A percentile compares a stretch with the other conserved stretches of the same genome.
Conservation (phyloP, 1,139 yeast species). For the Yamadazyma mexicana region DNA sequence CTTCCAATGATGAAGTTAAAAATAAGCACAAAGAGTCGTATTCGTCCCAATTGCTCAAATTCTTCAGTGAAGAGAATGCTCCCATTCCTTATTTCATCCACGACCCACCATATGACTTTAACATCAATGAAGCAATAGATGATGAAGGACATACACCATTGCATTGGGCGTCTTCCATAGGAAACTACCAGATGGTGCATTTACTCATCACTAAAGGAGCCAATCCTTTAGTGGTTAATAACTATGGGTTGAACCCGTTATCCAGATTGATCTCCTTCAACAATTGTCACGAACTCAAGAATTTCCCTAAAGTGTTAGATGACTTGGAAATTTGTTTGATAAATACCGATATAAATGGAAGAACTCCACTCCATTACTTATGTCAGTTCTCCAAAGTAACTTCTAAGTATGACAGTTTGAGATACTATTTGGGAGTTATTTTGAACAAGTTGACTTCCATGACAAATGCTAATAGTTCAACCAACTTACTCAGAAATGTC, state of each 20-base stretch:
- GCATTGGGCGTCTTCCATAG: constrained; percentile 97
- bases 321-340: constrained; percentile 68
- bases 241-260: constrained; percentile 79
- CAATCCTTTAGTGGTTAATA: constrained; percentile 70
- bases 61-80: constrained; percentile 66
- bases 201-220: constrained; percentile 73
- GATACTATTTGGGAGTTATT: constrained; percentile 39
- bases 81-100: constrained; percentile 73
- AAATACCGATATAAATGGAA: constrained; percentile 69
- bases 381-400: constrained; percentile 59
- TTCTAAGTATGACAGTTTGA: constrained; percentile 46
- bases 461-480: constrained; percentile 28
- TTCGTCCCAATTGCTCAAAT: constrained; percentile 55
- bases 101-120: constrained; percentile 76
- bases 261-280: constrained; percentile 84
- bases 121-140: constrained; percentile 84
- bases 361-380: constrained; percentile 73
- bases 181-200: constrained; percentile 71
- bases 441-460: constrained; percentile 37
- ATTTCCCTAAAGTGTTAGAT: constrained; percentile 71
- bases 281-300: constrained; percentile 78
- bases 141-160: constrained; percentile 95
- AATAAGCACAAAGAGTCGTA: constrained; percentile 33
- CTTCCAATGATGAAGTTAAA: constrained; percentile 34
- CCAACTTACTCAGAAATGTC: constrained; percentile 57